Evolutionary conservation across 2,329 filamentous ascomycete genomes (phyloP), one percentile per base, ranked within the genome.

Genomic region (Falciphora oryzae): DNA sequence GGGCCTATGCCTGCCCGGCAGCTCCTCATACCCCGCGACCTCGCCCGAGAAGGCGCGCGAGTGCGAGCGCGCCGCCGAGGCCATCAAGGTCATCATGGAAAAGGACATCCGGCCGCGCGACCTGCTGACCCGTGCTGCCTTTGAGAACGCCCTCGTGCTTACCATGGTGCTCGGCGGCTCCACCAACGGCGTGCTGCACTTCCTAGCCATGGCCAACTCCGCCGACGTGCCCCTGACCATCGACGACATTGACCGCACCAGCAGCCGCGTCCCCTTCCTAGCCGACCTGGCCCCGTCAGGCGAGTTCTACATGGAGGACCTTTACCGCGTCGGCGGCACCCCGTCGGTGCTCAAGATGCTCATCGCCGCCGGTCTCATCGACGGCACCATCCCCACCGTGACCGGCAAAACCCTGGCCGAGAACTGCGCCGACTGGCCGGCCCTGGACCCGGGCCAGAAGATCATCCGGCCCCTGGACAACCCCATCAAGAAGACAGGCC

Each of bases 161-260:
- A 95, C 92, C 74, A 96, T 96, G 91, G 89, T 91, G 3, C 83
- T 97, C n/a, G 93, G 93, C 63, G 93, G 93, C 63, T 92, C 88
- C 62, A 97, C 93, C 64, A 97, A 97, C 75, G 91, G 90, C 44
- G 91, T 96, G 3, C 83, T 97, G 64, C 93, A 97, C 75, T 89
- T 96, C 73, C 85, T 97, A 61, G 93, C 93, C 70, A 96, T 97
- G 89, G 93, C 93, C 57, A 89, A 90, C 72, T 91, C 91, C 0
- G 93, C 92, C 50, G 90, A 88, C 67, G 89, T 96, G 1, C 80
- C 84, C 35, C 81, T 97, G 16, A 90, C 88, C 0, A 80, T 97
- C 50, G 91, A 95, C 74, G 93, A 97, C 75, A 84, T 97, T 71
- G 89, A 93, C 74, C 84, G 90, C 67, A 89, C 93, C 57, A 91